Evolutionary conservation across 371 early-diverging fungal genomes (phyloP).

Genomic region (Mucor saturninus): DNA sequence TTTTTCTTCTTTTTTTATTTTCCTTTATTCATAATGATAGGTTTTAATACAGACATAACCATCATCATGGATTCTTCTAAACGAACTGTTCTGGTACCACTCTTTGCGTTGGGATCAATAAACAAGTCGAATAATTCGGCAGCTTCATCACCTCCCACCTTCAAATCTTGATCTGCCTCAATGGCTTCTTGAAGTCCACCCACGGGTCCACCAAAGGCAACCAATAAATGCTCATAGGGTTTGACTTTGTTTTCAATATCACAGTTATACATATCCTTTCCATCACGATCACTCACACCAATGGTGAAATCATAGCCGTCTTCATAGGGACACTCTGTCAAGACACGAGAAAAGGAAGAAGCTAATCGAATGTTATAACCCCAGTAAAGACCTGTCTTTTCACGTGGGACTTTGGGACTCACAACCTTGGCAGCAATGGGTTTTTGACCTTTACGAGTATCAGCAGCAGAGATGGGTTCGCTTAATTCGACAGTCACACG

Average conservation of each 20-base stretch:
- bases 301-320: constrained; percentile 75
- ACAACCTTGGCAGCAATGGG: constrained; percentile 66
- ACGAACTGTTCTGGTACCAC: constrained; percentile 71
- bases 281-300: constrained; percentile 71
- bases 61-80: constrained; percentile 60
- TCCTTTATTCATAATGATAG: constrained; percentile 28
- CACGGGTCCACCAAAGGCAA: constrained; percentile 73
- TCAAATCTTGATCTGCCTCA: constrained; percentile 72
- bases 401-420: constrained; percentile 66
- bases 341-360: constrained; percentile 63
- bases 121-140: constrained; percentile 69
- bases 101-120: constrained; percentile 63
- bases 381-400: constrained; percentile 76
- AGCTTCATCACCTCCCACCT: constrained; percentile 65
- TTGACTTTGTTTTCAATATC: constrained; percentile 32
- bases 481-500: constrained; percentile 75
- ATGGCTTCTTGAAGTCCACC: constrained; percentile 74
- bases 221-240: constrained; percentile 56
- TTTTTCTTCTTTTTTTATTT: constrained; percentile 11
- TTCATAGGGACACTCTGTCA: constrained; percentile 66
- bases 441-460: constrained; percentile 53
- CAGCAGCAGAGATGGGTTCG: constrained; percentile 45
- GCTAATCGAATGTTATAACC: constrained; percentile 75
- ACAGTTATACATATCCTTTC: constrained; percentile 43
- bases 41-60: constrained; percentile 39